Evolutionary conservation across 129 eudicot species (phyloP), one percentile per base, ranked within the genome.

Genomic region (Flaveria ramosissima): DNA sequence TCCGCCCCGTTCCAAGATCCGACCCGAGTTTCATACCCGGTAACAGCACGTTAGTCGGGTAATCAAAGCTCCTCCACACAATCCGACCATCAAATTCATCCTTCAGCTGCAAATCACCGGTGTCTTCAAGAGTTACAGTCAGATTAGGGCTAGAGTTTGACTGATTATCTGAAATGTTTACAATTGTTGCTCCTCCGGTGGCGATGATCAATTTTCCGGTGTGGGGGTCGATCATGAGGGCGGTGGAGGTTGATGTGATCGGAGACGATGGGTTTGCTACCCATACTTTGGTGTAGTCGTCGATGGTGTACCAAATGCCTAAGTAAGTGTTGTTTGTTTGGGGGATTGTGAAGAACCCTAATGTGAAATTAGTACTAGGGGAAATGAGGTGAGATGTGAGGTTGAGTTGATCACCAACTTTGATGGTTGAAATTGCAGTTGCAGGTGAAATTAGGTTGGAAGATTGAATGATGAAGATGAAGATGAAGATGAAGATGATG

Each of bases 211-310:
- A 27, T 47, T 60, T 80, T 52, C 76, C 78, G 20, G 81, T 57
- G 70, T 60, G 6, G 19, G 68, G 70, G 68, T 72, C 45, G 60
- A 86, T 79, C 45, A 41, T 67, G 55, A 83, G 83, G 45, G 45
- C 16, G 17, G 61, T 64, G 15, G 83, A 72, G 6, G 6, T 68
- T 9, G 68, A 71, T 27, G 14, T 61, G 47, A 85, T 63, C 23
- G 87, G 85, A 5, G 13, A 19, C 46, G 85, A 66, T n/a, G 82
- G 84, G 20, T 86, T 86, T 66, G 83, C 89, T 20, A 86, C 42
- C 89, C 89, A 86, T 41, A 83, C 83, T 76, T 43, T 83, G 0
- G 32, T 74, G 2, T 4, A 15, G 1, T 4, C 61, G 26, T 82
- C 67, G 1, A 12, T 8, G 6, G 86, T 79, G 57, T 85, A 75